These are phyloP conservation scores for Trifolium repens DNA, from an alignment of 306 rosid genomes.

Conservation along the genomic window DNA sequence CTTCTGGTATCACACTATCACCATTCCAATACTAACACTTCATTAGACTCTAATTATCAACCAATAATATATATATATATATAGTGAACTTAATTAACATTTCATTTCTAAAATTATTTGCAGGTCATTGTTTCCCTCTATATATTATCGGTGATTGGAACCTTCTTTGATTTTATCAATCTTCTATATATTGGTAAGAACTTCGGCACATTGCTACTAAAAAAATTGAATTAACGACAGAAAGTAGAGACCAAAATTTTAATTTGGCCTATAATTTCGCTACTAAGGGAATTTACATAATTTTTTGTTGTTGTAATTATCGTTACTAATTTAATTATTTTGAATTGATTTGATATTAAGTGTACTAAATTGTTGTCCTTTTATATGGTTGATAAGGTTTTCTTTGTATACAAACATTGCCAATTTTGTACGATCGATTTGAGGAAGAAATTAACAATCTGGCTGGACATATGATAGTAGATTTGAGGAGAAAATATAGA, in stretches of 20 bases:
- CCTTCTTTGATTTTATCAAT: constrained; percentile 62
- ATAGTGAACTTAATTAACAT: not conserved
- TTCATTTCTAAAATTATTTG: constrained; percentile 22
- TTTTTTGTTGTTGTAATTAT: too few relatives aligned
- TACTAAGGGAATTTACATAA: too few relatives aligned
- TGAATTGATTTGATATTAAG: constrained; percentile 4
- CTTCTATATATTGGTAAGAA: constrained; percentile 70
- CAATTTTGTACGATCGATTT: constrained; percentile 65
- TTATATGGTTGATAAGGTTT: constrained; percentile 48
- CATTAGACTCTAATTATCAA: constrained; percentile 9
- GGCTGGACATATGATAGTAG: constrained; percentile 43
- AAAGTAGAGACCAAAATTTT: not conserved
- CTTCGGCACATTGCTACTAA: not conserved
- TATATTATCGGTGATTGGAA: constrained; percentile 68
- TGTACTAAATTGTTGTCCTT: not conserved
- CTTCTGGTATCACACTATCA: constrained; percentile 57
- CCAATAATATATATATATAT: not conserved
- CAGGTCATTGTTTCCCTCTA: constrained; percentile 67
- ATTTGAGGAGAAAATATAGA: constrained; percentile 54
- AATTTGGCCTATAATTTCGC: not conserved
- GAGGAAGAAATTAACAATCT: constrained; percentile 63
- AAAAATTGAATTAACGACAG: too few relatives aligned
- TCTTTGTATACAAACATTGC: constrained; percentile 61
- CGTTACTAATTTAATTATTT: not conserved
- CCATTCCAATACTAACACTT: not conserved